Evolutionary conservation across 768 basidiomycete genomes (phyloP).

Genomic region (Dioszegia crocea): DNA sequence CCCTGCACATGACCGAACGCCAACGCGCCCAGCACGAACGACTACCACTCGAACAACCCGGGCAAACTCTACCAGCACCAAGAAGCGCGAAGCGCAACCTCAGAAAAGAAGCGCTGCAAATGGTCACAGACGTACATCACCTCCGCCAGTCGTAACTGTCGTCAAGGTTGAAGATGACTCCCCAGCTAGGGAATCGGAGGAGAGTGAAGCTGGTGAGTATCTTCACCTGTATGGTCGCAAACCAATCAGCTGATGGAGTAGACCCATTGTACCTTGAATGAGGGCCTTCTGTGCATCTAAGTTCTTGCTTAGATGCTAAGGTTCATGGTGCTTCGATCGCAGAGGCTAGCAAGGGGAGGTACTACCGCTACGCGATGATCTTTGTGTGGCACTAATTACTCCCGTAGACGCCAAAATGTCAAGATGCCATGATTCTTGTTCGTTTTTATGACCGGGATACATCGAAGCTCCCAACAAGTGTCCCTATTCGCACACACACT

Average conservation of each 20-base stretch:
- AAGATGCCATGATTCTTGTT: too few relatives aligned
- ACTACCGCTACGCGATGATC: too few relatives aligned
- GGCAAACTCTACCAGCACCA: not conserved
- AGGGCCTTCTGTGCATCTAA: too few relatives aligned
- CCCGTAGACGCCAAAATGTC: too few relatives aligned
- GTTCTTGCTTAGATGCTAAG: too few relatives aligned
- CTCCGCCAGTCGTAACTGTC: not conserved
- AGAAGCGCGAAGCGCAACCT: not conserved
- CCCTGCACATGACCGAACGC: not conserved
- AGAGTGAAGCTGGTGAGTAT: constrained; percentile 27
- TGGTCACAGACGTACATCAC: not conserved
- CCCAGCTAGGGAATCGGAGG: not conserved
- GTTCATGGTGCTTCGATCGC: too few relatives aligned
- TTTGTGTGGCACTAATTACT: too few relatives aligned
- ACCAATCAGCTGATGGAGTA: constrained; percentile 11
- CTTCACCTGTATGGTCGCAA: not conserved
- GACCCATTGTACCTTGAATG: constrained; percentile 32
- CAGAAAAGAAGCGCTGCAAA: not conserved
- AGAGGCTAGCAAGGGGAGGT: too few relatives aligned
- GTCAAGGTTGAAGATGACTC: constrained; percentile 2
- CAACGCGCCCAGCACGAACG: not conserved
- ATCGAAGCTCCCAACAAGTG: too few relatives aligned
- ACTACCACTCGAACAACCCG: not conserved
- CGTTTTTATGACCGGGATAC: too few relatives aligned
- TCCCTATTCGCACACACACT: too few relatives aligned